These are phyloP conservation scores for Termitomyces sp. DNA, from an alignment of 768 basidiomycete genomes.

Conservation along the genomic window DNA sequence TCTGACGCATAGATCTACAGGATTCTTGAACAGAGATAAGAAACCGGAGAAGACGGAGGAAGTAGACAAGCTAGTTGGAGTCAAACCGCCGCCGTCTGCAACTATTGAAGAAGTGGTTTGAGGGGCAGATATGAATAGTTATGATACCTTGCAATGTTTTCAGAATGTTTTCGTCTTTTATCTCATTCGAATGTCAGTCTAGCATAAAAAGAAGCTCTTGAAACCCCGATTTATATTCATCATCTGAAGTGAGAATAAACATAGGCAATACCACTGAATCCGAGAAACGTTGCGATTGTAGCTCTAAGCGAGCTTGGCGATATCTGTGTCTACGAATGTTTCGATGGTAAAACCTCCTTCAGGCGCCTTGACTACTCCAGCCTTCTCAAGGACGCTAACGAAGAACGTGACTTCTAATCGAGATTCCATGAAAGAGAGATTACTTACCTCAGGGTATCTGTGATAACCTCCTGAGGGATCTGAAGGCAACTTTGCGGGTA, in stretches of 20 bases:
- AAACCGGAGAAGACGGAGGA: constrained; percentile 6
- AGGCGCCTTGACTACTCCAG: constrained; percentile 62
- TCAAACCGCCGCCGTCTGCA: constrained; percentile 1
- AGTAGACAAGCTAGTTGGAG: background rate
- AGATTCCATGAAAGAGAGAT: background rate
- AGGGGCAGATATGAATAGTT: background rate
- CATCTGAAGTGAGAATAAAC: background rate
- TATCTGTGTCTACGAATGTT: constrained; percentile 50
- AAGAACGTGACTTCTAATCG: background rate
- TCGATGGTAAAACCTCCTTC: constrained; percentile 49
- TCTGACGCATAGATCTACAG: constrained; percentile 20
- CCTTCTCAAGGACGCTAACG: constrained; percentile 63
- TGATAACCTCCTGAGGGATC: constrained; percentile 61
- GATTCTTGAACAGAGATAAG: constrained; percentile 39
- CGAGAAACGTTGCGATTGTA: background rate
- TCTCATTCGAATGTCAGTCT: background rate
- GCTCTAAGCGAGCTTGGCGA: constrained; percentile 42
- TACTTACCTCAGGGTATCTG: constrained; percentile 63
- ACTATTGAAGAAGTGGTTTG: constrained; percentile 5
- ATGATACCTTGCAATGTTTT: constrained; percentile 1
- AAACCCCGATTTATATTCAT: background rate
- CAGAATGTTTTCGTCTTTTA: background rate
- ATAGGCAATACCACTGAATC: background rate
- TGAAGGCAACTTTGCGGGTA: constrained; percentile 64
- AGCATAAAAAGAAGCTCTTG: background rate